Evolutionary conservation across 768 basidiomycete genomes (phyloP).

Genomic region (Gloeophyllum trabeum): DNA sequence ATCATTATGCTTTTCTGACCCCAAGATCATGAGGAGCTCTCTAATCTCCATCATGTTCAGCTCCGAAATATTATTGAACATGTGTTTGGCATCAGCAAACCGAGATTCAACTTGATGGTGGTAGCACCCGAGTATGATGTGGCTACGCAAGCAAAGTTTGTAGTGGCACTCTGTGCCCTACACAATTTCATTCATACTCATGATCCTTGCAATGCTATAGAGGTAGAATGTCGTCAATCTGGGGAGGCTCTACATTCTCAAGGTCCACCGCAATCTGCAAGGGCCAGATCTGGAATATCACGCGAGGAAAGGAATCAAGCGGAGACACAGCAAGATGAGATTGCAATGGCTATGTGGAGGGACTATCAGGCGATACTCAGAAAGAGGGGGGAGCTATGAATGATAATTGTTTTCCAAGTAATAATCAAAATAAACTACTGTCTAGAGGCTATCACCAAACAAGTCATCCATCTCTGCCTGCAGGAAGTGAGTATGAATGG

Average conservation of each 20-base stretch:
- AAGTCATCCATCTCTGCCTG: no score
- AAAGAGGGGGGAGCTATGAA: no score
- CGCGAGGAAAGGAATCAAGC: constrained; percentile 4
- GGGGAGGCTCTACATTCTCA: no score
- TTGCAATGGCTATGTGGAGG: constrained; percentile 21
- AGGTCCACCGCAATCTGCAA: neutral
- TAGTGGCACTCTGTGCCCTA: constrained; percentile 14
- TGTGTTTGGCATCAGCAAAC: constrained; percentile 14
- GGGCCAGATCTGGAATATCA: neutral
- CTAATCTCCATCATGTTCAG: constrained; percentile 9
- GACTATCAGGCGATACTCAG: constrained; percentile 8
- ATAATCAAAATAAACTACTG: no score
- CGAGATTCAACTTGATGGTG: constrained; percentile 5
- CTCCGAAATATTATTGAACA: constrained; percentile 12
- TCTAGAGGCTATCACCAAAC: no score
- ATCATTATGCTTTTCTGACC: constrained; percentile 5
- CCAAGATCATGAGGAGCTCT: constrained; percentile 10
- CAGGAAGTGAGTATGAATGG: no score
- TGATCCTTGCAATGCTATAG: constrained; percentile 10
- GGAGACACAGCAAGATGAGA: constrained; percentile 10
- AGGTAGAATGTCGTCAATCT: no score
- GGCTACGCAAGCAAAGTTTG: constrained; percentile 16
- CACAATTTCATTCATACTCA: constrained; percentile 22
- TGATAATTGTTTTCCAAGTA: no score
- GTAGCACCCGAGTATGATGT: constrained; percentile 12